phyloP scores from a whole-genome alignment of 1,139 yeast genomes.

The Pneumocystis wakefieldiae region DNA sequence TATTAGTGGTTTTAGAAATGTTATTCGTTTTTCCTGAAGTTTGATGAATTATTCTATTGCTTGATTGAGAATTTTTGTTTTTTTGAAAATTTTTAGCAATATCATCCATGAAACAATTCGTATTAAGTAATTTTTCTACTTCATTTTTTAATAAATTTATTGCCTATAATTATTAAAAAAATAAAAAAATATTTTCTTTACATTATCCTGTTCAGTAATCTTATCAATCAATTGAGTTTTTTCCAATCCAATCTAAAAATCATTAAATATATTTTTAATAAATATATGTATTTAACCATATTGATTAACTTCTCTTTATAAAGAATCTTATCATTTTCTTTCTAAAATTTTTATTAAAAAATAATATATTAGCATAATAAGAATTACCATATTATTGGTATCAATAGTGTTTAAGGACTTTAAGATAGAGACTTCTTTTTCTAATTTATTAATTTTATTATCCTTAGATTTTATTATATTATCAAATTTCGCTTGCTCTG shows the following conservation, averaged over 20 bases:
- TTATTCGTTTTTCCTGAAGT: not conserved
- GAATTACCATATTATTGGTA: not conserved
- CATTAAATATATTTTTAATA: not conserved
- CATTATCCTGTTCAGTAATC: not conserved
- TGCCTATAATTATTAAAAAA: not conserved
- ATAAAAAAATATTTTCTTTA: not conserved
- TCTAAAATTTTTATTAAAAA: not conserved
- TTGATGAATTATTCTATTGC: not conserved
- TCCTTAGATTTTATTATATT: constrained; percentile 1
- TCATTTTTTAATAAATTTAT: not conserved
- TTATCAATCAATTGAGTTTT: not conserved
- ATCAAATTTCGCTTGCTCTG: not conserved
- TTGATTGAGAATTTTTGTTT: not conserved
- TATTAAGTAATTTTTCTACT: not conserved
- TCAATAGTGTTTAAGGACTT: not conserved
- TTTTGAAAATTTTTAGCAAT: not conserved
- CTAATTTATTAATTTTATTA: constrained; percentile 1
- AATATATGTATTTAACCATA: not conserved
- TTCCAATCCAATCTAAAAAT: not conserved
- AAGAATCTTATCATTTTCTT: not conserved
- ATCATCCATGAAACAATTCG: not conserved
- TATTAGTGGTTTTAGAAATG: not conserved
- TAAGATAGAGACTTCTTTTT: not conserved
- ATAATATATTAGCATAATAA: not conserved
- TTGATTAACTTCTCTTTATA: not conserved